Evolutionary conservation across 2,329 filamentous ascomycete species (phyloP), one percentile per base, ranked within the genome.

Genomic region (Thermothelomyces thermophilus): DNA sequence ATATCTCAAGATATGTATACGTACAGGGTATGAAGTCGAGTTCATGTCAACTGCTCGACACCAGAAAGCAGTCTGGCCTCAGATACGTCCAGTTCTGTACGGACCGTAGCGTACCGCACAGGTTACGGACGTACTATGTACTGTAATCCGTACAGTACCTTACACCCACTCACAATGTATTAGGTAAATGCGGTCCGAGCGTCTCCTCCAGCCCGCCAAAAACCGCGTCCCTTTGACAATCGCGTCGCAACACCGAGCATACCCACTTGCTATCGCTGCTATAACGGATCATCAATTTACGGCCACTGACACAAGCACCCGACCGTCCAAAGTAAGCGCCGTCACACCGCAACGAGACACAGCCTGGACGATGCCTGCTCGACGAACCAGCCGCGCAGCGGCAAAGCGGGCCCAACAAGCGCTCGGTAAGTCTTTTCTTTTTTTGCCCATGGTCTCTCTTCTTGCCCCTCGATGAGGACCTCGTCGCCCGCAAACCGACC

Each of bases 391-490:
- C 52, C 69, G 70, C 51, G 70, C 70, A 24, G 70, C 70, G 40
- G 70, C 70, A 37, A 67, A 70, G 58, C 68, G 69, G 49, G 70
- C 70, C 22, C 68, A 69, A 36, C 67, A 68, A 28, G 71, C 69
- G 26, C 64, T 73, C 36, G 70, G 70, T 72, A 62, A 54, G 65
- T 60, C n/a, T 46, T 37, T 17, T 13, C 31, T 50, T 35, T 44
- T 24, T 30, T 28, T 2, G 16, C 9, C 40, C 8, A n/a, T 16
- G 13, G 13, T 35, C 2, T 5, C 13, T 14, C 33, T 31, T 31
- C 14, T 31, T 39, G 40, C 34, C 46, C 26, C 16, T 44, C 46
- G 8, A 31, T 24, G 20, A 8, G 3, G 2, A 24, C 17, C n/a
- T 20, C 24, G 16, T 13, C 35, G 14, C 5, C 24, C 39, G 26